Conservation (phyloP, 352 stramenopile species). For the Thalassiosira exigua region DNA sequence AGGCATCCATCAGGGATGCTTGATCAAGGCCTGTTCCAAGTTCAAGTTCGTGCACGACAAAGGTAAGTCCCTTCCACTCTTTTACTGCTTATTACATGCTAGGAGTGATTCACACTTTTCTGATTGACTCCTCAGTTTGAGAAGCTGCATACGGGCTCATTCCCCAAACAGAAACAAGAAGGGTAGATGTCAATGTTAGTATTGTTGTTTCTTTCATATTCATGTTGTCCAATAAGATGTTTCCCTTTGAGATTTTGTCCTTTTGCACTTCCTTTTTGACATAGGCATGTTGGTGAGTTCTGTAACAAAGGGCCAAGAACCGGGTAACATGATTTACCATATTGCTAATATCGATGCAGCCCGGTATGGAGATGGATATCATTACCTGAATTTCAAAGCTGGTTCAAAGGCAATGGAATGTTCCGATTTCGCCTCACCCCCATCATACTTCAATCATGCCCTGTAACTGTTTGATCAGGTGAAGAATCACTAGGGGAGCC, state of each 20-base stretch:
- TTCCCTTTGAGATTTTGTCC: no score
- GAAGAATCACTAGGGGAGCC: neutral
- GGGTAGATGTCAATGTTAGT: no score
- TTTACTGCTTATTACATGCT: neutral
- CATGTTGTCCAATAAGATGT: no score
- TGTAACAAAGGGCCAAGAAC: conserved; percentile 1
- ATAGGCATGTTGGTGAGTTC: conserved; percentile 29
- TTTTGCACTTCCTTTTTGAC: conserved; percentile 22
- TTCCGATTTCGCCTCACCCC: conserved; percentile 5
- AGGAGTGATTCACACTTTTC: neutral
- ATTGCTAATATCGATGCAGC: neutral
- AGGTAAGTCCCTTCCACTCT: neutral
- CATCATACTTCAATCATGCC: neutral
- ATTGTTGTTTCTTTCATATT: no score
- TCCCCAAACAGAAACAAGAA: neutral
- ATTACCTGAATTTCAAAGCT: conserved; percentile 10
- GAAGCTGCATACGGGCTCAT: conserved; percentile 40
- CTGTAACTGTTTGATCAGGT: neutral
- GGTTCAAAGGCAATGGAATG: neutral
- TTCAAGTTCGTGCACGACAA: conserved; percentile 38
- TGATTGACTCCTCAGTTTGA: neutral
- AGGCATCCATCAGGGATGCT: conserved; percentile 9
- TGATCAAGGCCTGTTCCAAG: neutral
- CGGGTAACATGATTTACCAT: neutral
- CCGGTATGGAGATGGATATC: neutral